phyloP scores from a whole-genome alignment of 345 rosid species.

The Lumnitzera littorea region DNA sequence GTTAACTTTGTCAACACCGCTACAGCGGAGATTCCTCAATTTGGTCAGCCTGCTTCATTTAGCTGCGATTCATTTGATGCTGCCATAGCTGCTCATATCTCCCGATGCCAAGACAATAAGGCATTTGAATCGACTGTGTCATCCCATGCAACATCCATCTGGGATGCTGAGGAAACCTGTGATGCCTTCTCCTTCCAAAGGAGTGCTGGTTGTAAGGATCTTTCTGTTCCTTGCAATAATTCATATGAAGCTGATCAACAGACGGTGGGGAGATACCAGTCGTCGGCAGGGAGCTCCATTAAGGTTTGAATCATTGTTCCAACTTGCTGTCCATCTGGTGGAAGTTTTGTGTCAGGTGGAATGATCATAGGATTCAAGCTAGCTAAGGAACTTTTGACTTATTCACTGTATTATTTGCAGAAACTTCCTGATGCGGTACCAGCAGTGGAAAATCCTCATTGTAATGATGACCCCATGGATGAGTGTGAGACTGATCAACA shows the following conservation, averaged over 20 bases:
- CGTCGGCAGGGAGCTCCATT: too few species aligned
- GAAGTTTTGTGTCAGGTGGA: too few species aligned
- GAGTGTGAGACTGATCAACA: slow-evolving; percentile 32
- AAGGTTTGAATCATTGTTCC: too few species aligned
- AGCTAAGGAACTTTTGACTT: too few species aligned
- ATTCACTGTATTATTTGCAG: slow-evolving; percentile 23
- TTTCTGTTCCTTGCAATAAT: slow-evolving; percentile 22
- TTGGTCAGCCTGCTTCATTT: slow-evolving; percentile 54
- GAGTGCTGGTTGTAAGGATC: slow-evolving; percentile 25
- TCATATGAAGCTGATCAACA: slow-evolving; percentile 23
- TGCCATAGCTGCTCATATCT: slow-evolving; percentile 93
- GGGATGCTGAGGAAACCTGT: slow-evolving; percentile 98
- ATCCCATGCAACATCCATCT: slow-evolving; percentile 57
- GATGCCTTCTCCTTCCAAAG: slow-evolving; percentile 88
- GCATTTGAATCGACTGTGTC: slow-evolving; percentile 25
- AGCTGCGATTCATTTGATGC: slow-evolving; percentile 98
- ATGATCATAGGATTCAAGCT: too few species aligned
- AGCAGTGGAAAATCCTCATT: slow-evolving; percentile 21
- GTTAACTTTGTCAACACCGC: slow-evolving; percentile 29
- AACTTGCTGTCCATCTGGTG: too few species aligned
- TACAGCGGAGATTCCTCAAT: slow-evolving; percentile 34
- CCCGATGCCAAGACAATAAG: slow-evolving; percentile 62
- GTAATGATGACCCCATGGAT: slow-evolving; percentile 32
- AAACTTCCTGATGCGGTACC: slow-evolving; percentile 26
- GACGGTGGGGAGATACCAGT: slow-evolving; percentile 13